Base-by-base conservation (phyloP, 768 basidiomycete species). In the Boletellus emodensis region DNA sequence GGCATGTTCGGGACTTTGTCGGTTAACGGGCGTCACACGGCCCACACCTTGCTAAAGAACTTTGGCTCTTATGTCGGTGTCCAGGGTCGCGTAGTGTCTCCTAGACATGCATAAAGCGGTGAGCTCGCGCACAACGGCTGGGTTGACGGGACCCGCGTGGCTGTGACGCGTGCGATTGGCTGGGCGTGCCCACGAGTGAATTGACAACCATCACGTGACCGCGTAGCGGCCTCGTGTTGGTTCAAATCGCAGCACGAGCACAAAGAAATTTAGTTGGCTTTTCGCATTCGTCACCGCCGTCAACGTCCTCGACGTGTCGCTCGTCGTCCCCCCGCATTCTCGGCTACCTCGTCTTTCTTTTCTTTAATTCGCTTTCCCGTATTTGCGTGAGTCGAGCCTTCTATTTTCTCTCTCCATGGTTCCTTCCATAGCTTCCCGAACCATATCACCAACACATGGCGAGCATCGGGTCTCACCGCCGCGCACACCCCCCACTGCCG, bases 221-320 rank as follows among this genome's bases (percentile, higher is more conserved):
- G 61, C 66, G 66, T 61, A 48, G 59, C 47, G 55, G 68, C 66
- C 66, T 67, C 66, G 66, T 67, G 66, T 67, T 55, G 33, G 66
- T 68, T 68, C 68, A 58, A 63, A 48, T 55, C 35, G 46, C 30
- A 44, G 44, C 15, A 37, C 44, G 38, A 40, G 24, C 50, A 65
- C 58, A 63, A 69, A 68, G 68, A 60, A 57, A 58, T 37, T 62
- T 49, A 28, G 37, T 48, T 56, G 14, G 55, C 55, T 56, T 47
- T 50, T 50, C 28, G 41, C 49, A 7, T 43, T 48, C 46, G 39
- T 48, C 37, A 13, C 44, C 53, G 20, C 34, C 47, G 56, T 43
- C 62, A 38, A 44, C 56, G 55, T 46, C 44, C 37, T 12, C 52
- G 64, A 48, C 65, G 64, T 37, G 51, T 54, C 30, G 46, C 44